Evolutionary conservation across 345 rosid genomes (phyloP), one percentile per base, ranked within the genome.

Genomic region (Acer yangbiense): DNA sequence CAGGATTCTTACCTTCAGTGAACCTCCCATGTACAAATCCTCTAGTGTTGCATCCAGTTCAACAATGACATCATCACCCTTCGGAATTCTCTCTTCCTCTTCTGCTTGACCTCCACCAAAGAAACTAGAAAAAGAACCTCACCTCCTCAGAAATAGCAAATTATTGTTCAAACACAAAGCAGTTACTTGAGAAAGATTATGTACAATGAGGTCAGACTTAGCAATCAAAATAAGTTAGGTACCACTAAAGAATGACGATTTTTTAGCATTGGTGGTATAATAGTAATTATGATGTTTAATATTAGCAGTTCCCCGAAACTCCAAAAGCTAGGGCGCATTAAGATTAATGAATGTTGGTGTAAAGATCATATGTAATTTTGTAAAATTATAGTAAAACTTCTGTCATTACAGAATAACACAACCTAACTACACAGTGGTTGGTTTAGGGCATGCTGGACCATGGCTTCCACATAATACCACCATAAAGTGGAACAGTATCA

Each of bases 21-120:
- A 88, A 71, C 99, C 98, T 71, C 99, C 99, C 98, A 94, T 97
- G 86, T 94, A 97, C 71, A 97, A 80, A 85, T 97, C 99, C 86
- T 97, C 99, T 14, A 97, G 85, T 25, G 97, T 83, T 7, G 98
- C 99, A 52, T 94, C 98, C 83, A 97, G 85, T 65, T 94, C 99
- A 71, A 97, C 96, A 86, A 93, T 86, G 69, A 97, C 96, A 71
- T 97, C 98, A 87, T 97, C 99, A 39, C 99, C 99, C 82, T 89
- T 97, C 44, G 73, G 89, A 69, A 94, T 80, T 83, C 69, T 93
- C 83, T 97, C 99, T 87, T 97, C 99, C 89, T 94, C 99, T 85
- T 97, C 98, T 82, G 12, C 72, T 0, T 77, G 77, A 71, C 98
- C 97, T 65, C 98, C 94, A 29, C 97, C 97, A 86, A 97, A 94